Base-by-base conservation (phyloP, 345 rosid species). In the Acer campestre region DNA sequence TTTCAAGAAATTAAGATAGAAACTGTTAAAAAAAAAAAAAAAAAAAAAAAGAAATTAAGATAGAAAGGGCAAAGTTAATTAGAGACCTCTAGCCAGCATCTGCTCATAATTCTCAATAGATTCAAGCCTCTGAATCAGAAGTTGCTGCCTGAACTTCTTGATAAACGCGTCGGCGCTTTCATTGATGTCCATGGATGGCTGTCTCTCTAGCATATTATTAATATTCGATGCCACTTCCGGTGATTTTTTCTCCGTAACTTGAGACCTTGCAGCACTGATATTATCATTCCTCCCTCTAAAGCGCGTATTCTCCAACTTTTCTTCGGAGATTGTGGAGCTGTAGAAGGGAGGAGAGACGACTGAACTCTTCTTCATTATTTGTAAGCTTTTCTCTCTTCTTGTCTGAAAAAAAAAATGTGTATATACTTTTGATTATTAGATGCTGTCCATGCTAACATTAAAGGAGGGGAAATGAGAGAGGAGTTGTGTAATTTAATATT, bases 131-230 rank as follows among this genome's bases (percentile, higher is more conserved):
- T 93, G 95, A 35, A 93, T 82, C 83, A 85, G 61, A 67, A 93
- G 90, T 78, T 89, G 91, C 6, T 83, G 80, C 84, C 88, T 86
- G 84, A 93, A 90, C 35, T 92, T 90, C 77, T 82, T 62, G 82
- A 92, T 94, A 86, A 94, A 92, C n/a, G 90, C 90, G 56, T 94
- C 98, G 0, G 97, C 98, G 23, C 94, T 89, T 70, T 89, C 80
- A 25, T 94, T 85, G 40, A 94, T 84, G 83, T 92, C 97, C 79
- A 84, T 78, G 9, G 93, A 88, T 59, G 88, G 85, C 81, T 81
- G 79, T 62, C 87, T 90, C 83, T 86, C 92, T 1, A 87, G 82
- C 75, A 75, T 83, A 56, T 68, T 82, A 14, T 10, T 7, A n/a
- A 16, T 25, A 59, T 8, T 42, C 20, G 80, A 5, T 2, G 65